Conservation (phyloP, 2,329 filamentous ascomycete species). For the Colletotrichum sp. region DNA sequence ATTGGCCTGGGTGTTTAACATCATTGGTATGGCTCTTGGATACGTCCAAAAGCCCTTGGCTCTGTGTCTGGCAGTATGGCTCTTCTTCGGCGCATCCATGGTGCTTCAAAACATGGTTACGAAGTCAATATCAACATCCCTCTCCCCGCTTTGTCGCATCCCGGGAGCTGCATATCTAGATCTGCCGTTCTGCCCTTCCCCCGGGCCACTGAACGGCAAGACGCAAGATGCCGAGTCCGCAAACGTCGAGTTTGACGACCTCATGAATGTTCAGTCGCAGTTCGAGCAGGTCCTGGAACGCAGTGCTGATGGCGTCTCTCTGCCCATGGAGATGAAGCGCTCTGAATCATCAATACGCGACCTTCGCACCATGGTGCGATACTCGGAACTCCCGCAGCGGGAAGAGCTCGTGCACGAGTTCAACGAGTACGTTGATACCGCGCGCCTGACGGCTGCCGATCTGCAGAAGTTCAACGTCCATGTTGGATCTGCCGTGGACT, state of each 20-base stretch:
- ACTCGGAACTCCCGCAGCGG: slow-evolving; percentile 70
- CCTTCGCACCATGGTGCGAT: slow-evolving; percentile 72
- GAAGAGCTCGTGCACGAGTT: slow-evolving; percentile 79
- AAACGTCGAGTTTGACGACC: slow-evolving; percentile 71
- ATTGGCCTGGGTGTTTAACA: slow-evolving; percentile 56
- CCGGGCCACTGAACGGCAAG: not conserved
- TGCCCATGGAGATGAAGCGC: slow-evolving; percentile 81
- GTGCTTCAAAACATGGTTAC: slow-evolving; percentile 68
- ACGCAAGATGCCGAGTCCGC: slow-evolving; percentile 15
- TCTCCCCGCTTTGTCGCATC: slow-evolving; percentile 74
- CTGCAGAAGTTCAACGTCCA: slow-evolving; percentile 79
- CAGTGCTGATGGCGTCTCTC: slow-evolving; percentile 66
- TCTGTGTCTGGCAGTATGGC: slow-evolving; percentile 64
- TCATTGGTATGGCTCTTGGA: slow-evolving; percentile 63
- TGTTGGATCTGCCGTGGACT: slow-evolving; percentile 76
- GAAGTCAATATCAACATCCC: slow-evolving; percentile 61
- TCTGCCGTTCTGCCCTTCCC: slow-evolving; percentile 66
- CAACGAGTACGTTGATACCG: slow-evolving; percentile 75
- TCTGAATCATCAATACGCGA: slow-evolving; percentile 78
- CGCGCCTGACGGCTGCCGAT: slow-evolving; percentile 67
- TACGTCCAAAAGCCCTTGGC: slow-evolving; percentile 70
- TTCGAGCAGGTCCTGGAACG: slow-evolving; percentile 79
- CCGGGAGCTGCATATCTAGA: slow-evolving; percentile 67
- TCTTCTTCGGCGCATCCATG: slow-evolving; percentile 63
- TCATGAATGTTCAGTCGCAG: slow-evolving; percentile 76